phyloP scores from a whole-genome alignment of 1,284 basidiomycete species.

The Caloboletus inedulis region DNA sequence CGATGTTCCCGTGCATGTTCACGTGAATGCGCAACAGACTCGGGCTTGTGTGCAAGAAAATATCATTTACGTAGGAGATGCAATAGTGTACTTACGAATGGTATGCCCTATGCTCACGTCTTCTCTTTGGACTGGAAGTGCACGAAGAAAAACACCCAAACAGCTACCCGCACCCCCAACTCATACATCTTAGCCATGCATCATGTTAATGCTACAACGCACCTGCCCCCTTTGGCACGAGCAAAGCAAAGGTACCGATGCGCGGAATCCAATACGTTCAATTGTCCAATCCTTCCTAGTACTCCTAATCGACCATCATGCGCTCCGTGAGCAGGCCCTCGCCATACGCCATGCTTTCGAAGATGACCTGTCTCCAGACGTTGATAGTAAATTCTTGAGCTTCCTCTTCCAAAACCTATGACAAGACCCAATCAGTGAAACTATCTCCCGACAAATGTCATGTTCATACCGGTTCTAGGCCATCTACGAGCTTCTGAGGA shows the following conservation, averaged over 20 bases:
- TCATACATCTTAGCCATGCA: conserved; percentile 31
- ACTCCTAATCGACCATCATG: conserved; percentile 64
- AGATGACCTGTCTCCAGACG: conserved; percentile 86
- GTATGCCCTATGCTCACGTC: conserved; percentile 19
- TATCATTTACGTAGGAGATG: conserved; percentile 29
- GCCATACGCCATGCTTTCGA: conserved; percentile 86
- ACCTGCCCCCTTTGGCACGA: conserved; percentile 37
- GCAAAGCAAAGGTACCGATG: conserved; percentile 29
- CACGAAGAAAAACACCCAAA: conserved; percentile 16
- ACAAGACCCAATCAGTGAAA: conserved; percentile 2
- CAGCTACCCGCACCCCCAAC: conserved; percentile 18
- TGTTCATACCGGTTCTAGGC: conserved; percentile 78
- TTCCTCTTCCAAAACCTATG: conserved; percentile 85
- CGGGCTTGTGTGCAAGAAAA: conserved; percentile 28
- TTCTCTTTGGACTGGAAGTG: conserved; percentile 9
- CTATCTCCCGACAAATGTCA: not conserved
- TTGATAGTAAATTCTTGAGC: conserved; percentile 69
- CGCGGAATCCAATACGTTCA: conserved; percentile 18
- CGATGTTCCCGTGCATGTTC: not conserved
- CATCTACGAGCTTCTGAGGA: conserved; percentile 79
- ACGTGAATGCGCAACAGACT: conserved; percentile 1
- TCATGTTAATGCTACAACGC: conserved; percentile 38
- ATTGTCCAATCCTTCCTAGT: conserved; percentile 10
- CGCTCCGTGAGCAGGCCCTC: conserved; percentile 78
- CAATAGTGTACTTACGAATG: conserved; percentile 33